Evolutionary conservation across 305 asterid genomes (phyloP).

Genomic region (Coffea humblotiana): DNA sequence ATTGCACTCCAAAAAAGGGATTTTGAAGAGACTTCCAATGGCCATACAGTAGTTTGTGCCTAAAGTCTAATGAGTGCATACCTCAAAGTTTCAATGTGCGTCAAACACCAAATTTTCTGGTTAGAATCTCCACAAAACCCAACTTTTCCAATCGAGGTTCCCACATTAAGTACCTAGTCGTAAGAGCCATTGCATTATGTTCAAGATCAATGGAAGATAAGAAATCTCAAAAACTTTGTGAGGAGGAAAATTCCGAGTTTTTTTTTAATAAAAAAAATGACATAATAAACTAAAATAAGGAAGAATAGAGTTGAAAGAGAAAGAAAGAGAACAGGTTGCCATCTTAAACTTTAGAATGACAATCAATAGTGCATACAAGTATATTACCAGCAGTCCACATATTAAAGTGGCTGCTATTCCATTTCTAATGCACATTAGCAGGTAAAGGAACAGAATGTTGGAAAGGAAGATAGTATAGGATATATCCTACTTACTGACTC

Average conservation of each 20-base stretch:
- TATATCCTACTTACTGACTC: constrained; percentile 58
- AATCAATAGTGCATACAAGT: no score
- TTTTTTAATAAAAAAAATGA: neutral
- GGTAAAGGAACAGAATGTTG: constrained; percentile 4
- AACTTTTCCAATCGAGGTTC: constrained; percentile 87
- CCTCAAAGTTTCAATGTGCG: constrained; percentile 95
- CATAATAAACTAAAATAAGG: neutral
- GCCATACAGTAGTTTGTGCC: neutral
- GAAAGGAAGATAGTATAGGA: constrained; percentile 16
- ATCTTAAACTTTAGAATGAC: neutral
- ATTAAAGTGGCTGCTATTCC: neutral
- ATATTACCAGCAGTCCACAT: neutral
- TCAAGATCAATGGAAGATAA: neutral
- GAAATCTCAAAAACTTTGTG: neutral
- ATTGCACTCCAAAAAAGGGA: neutral
- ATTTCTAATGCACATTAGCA: neutral
- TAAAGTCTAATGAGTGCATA: constrained; percentile 21
- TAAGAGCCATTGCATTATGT: constrained; percentile 3
- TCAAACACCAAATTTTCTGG: constrained; percentile 84
- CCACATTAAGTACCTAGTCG: constrained; percentile 75
- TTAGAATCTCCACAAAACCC: constrained; percentile 73
- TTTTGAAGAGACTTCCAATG: neutral
- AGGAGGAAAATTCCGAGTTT: neutral
- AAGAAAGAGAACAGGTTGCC: neutral
- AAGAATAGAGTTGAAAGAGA: neutral